phyloP scores from a whole-genome alignment of 2,329 filamentous ascomycete species.

The Fusarium sp. region DNA sequence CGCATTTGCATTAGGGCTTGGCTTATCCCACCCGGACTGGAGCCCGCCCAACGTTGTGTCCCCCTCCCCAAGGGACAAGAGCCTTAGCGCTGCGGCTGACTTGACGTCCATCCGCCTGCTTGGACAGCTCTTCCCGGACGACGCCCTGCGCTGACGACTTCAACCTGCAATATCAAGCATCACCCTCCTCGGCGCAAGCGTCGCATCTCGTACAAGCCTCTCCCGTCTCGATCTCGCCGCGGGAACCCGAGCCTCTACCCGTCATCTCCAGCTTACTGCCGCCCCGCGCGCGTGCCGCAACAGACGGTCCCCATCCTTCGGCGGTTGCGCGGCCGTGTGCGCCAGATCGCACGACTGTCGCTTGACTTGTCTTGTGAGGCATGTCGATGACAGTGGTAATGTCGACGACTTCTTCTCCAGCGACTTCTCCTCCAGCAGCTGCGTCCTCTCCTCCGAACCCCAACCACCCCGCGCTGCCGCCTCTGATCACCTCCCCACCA shows the following conservation, averaged over 20 bases:
- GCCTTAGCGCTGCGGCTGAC: constrained; percentile 43
- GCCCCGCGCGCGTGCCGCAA: constrained; percentile 35
- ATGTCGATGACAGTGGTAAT: constrained; percentile 63
- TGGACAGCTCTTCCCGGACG: constrained; percentile 26
- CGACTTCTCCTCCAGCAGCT: constrained; percentile 64
- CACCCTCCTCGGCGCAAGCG: constrained; percentile 23
- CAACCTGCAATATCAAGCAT: constrained; percentile 21
- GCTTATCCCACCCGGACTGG: constrained; percentile 43
- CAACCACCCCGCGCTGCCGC: constrained; percentile 66
- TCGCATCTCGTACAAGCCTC: constrained; percentile 14
- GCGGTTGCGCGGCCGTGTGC: constrained; percentile 45
- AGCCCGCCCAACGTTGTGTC: constrained; percentile 11
- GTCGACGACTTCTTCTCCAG: constrained; percentile 67
- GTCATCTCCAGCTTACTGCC: constrained; percentile 29
- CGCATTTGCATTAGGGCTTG: constrained; percentile 47
- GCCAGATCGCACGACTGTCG: constrained; percentile 47
- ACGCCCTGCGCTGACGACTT: constrained; percentile 17
- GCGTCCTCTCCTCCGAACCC: constrained; percentile 59
- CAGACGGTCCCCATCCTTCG: constrained; percentile 30
- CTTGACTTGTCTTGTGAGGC: constrained; percentile 41
- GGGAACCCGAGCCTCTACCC: constrained; percentile 20
- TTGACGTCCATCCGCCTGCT: constrained; percentile 38
- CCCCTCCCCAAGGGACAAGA: constrained; percentile 13
- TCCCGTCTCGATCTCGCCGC: constrained; percentile 23
- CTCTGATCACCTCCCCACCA: constrained; percentile 68